Conservation (phyloP, 495 filamentous ascomycete species). For the Penicillium alfredii region DNA sequence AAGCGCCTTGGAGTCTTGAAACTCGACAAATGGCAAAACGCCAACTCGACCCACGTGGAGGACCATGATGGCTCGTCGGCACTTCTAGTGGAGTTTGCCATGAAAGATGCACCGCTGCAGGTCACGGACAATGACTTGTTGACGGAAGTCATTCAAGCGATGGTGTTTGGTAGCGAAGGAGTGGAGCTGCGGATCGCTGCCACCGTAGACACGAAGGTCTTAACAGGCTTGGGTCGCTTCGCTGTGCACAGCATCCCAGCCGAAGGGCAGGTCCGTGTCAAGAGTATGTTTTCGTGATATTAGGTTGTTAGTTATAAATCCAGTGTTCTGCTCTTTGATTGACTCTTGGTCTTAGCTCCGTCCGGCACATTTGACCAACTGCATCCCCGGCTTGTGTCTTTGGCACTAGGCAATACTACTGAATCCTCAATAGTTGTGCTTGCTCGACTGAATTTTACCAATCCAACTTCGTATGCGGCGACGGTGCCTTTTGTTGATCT, state of each 20-base stretch:
- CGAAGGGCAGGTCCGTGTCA: conserved; percentile 77
- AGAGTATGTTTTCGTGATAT: conserved; percentile 58
- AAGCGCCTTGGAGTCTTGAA: conserved; percentile 72
- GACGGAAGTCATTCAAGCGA: conserved; percentile 62
- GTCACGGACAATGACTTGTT: conserved; percentile 74
- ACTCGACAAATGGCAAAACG: conserved; percentile 73
- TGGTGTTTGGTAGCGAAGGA: conserved; percentile 63
- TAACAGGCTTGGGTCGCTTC: conserved; percentile 73
- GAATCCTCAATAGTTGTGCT: conserved; percentile 59
- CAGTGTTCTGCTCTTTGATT: conserved; percentile 15
- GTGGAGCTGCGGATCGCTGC: conserved; percentile 68
- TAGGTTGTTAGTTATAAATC: conserved; percentile 20
- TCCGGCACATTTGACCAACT: conserved; percentile 46
- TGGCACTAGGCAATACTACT: conserved; percentile 65
- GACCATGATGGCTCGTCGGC: conserved; percentile 47
- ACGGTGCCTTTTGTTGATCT: conserved; percentile 72
- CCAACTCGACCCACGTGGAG: conserved; percentile 67
- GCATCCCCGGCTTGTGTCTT: conserved; percentile 53
- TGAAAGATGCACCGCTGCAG: conserved; percentile 72
- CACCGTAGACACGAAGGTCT: conserved; percentile 74
- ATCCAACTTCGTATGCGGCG: conserved; percentile 81
- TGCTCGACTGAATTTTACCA: conserved; percentile 72
- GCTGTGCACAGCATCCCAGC: conserved; percentile 76
- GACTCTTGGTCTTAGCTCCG: conserved; percentile 30
- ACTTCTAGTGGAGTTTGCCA: conserved; percentile 64